Percentiles rank a stretch among this genome's conserved stretches.
Evolutionary conservation across 805 yeast genomes (phyloP).

Genomic region (Saturnispora silvae): DNA sequence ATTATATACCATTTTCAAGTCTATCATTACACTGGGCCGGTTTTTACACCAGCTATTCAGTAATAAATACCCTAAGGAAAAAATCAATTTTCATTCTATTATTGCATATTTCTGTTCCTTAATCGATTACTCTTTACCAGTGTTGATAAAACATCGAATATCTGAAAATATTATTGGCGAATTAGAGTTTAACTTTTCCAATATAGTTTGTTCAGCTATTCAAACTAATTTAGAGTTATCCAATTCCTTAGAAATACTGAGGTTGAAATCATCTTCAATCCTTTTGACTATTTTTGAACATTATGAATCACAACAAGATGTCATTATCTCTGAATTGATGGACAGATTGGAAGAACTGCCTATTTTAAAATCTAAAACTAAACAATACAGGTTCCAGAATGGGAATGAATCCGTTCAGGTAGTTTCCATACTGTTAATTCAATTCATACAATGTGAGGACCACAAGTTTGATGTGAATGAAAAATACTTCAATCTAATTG

Average conservation of each 20-base stretch:
- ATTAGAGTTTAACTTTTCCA: slow-evolving; percentile 42
- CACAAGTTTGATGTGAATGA: background rate
- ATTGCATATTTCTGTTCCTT: background rate
- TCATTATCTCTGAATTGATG: slow-evolving; percentile 51
- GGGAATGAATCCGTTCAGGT: slow-evolving; percentile 37
- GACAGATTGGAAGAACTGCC: slow-evolving; percentile 41
- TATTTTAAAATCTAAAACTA: slow-evolving; percentile 30
- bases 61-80: background rate
- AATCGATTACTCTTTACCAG: background rate
- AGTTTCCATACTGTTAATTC: slow-evolving; percentile 11
- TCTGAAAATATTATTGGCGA: slow-evolving; percentile 12
- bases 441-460: slow-evolving; percentile 13
- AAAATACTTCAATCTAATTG: slow-evolving; percentile 6
- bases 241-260: slow-evolving; percentile 14
- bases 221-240: slow-evolving; percentile 5
- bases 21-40: background rate
- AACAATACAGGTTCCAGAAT: slow-evolving; percentile 32
- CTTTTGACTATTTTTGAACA: slow-evolving; percentile 30
- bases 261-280: slow-evolving; percentile 25
- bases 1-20: background rate
- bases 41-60: background rate
- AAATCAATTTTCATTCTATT: background rate
- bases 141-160: background rate
- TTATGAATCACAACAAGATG: slow-evolving; percentile 42
- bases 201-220: slow-evolving; percentile 34